These are phyloP conservation scores for Aspergillus chevalieri DNA, from an alignment of 2,329 filamentous ascomycete species.

Conservation along the genomic window DNA sequence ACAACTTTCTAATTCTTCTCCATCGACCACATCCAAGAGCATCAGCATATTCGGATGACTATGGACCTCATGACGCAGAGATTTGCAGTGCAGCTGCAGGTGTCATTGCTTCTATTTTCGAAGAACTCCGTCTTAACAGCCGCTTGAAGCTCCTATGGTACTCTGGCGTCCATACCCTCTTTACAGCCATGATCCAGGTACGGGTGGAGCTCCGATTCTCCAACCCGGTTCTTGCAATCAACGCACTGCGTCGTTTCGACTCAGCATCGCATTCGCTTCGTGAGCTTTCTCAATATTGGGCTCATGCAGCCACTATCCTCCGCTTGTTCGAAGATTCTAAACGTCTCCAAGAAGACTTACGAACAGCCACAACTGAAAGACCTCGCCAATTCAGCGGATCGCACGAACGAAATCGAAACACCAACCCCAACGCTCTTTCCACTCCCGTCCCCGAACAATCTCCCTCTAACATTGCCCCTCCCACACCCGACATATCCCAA, in stretches of 20 bases:
- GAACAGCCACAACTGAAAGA: conserved; percentile 30
- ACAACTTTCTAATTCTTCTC: conserved; percentile 42
- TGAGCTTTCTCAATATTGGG: conserved; percentile 38
- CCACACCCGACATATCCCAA: conserved; percentile 24
- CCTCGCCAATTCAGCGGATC: conserved; percentile 20
- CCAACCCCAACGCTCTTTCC: conserved; percentile 15
- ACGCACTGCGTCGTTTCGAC: conserved; percentile 40
- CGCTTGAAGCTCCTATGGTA: conserved; percentile 40
- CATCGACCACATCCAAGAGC: conserved; percentile 41
- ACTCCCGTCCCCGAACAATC: conserved; percentile 13
- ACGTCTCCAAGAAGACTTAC: conserved; percentile 37
- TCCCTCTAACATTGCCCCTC: conserved; percentile 5
- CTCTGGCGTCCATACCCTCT: conserved; percentile 39
- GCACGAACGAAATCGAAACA: conserved; percentile 5
- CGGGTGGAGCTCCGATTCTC: conserved; percentile 42
- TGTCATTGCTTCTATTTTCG: conserved; percentile 41
- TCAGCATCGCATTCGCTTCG: conserved; percentile 38
- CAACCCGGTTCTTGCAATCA: conserved; percentile 41
- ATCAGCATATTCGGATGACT: conserved; percentile 39
- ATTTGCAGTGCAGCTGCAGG: conserved; percentile 42
- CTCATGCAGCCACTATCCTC: conserved; percentile 38
- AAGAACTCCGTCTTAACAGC: conserved; percentile 38
- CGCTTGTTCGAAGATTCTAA: conserved; percentile 40
- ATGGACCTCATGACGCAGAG: conserved; percentile 41
- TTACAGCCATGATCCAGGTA: conserved; percentile 44